Evolutionary conservation across 176 grass and related monocot species (phyloP), one percentile per base, ranked within the genome.

Genomic region (Bromus sterilis): DNA sequence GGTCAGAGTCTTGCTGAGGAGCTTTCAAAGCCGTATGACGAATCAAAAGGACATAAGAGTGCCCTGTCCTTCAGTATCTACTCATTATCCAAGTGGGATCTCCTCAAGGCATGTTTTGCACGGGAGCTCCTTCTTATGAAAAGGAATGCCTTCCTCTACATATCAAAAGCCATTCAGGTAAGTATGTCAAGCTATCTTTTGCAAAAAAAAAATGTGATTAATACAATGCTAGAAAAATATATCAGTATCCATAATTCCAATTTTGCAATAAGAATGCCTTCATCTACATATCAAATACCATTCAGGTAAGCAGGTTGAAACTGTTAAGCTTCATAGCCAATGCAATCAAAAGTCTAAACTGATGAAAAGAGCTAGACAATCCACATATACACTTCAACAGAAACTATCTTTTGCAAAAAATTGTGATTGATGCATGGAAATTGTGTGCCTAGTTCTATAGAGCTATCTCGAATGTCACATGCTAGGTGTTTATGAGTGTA

Each of bases 61-160:
- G 87, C 82, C 65, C 75, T 97, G 28, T 90, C 87, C 30, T 94
- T 82, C 72, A 91, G 48, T 56, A 86, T 70, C 7, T 94, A 94
- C 76, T 91, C 91, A 7, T 72, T 94, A 26, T 84, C 87, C 36
- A 94, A 89, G 36, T 92, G 79, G 87, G 79, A 92, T 49, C 77
- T 97, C 28, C 71, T 97, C 55, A 92, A 97, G 63, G 87, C 91
- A 71, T 92, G 89, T 68, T 60, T 94, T 5, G 80, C 89, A 26
- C 78, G 89, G 83, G 91, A 97, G 64, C 43, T 91, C 40, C 85
- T 97, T 51, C 91, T 97, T 4, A 94, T 97, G 74, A 93, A 87
- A 83, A 83, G 87, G 15, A 94, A 90, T 86, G 86, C 87, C 11
- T 88, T 83, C 79, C 30, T 94, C 75, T 92, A 94, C 68, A 84